Evolutionary conservation across 2,329 filamentous ascomycete genomes (phyloP), one percentile per base, ranked within the genome.

Genomic region (Simplicillium aogashimaense): DNA sequence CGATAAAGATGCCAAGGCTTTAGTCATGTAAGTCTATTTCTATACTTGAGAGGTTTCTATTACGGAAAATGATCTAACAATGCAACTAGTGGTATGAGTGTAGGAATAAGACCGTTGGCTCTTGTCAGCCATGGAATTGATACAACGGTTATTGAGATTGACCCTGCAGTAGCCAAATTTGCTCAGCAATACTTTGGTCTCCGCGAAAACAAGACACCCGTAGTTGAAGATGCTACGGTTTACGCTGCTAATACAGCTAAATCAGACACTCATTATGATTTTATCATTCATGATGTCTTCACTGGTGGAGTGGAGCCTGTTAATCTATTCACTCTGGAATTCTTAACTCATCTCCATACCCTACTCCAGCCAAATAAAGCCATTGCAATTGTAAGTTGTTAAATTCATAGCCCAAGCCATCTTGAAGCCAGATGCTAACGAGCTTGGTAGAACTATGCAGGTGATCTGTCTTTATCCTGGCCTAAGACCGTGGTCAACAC

Each of bases 231-330:
- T 52, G 92, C 92, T 0, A 78, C 88, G 3, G 63, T 66, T n/a
- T 95, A 80, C 58, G 73, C 78, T 14, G 60, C 67, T 35, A 53
- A 62, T 39, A 55, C 71, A 36, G 65, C 66, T 40, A 53, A 61
- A 42, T 57, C 61, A 7, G 58, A 67, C 36, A 68, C 68, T 20
- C 38, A 36, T 16, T 98, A 83, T 58, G 83, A 95, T 64, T 97
- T 95, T 65, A 92, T 98, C 54, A 74, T 98, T 40, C 92, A 98
- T 59, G 92, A 98, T 51, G 92, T 98, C 17, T 98, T 98, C 59
- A 98, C 92, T 1, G 92, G 92, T 17, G 92, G 92, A 39, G 89
- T 88, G 0, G 92, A 97, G 59, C 92, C 92, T 1, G 78, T 89
- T 3, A 70, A 81, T 7, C 76, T 98, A 7, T 98, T 98, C 62